Conservation (phyloP, 2,329 filamentous ascomycete genomes). For the Fusarium tanahbumbuense region DNA sequence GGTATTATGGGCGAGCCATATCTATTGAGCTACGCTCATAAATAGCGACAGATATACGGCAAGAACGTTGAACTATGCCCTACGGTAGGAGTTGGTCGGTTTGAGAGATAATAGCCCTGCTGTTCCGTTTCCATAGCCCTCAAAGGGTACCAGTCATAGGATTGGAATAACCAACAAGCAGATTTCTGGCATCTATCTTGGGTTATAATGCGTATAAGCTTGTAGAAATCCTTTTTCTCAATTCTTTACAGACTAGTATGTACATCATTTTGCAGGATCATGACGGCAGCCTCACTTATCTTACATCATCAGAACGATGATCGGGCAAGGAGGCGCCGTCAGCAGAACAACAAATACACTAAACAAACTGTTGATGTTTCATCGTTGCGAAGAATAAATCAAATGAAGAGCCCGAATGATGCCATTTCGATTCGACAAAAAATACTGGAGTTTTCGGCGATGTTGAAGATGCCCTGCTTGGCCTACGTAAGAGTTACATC, state of each 20-base stretch:
- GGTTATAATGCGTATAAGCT: background rate
- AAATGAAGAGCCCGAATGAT: background rate
- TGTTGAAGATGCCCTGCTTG: background rate
- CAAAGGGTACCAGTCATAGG: background rate
- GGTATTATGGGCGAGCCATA: background rate
- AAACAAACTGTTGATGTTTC: background rate
- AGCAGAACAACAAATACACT: background rate
- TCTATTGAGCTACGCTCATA: background rate
- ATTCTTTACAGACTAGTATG: background rate
- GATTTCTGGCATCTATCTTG: background rate
- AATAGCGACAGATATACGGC: background rate
- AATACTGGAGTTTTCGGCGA: background rate
- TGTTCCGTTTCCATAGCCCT: background rate
- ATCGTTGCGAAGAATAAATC: background rate
- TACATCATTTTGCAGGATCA: background rate
- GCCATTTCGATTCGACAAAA: background rate
- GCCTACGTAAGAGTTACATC: conserved; percentile 5
- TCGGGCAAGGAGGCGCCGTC: background rate
- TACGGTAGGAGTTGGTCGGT: background rate
- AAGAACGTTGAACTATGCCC: background rate
- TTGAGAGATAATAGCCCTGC: background rate
- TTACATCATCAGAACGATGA: background rate
- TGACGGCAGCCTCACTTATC: background rate
- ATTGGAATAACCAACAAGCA: background rate
- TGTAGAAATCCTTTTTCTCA: background rate